phyloP scores from a whole-genome alignment of 192 early-diverging fungal genomes.

The Podila verticillata region DNA sequence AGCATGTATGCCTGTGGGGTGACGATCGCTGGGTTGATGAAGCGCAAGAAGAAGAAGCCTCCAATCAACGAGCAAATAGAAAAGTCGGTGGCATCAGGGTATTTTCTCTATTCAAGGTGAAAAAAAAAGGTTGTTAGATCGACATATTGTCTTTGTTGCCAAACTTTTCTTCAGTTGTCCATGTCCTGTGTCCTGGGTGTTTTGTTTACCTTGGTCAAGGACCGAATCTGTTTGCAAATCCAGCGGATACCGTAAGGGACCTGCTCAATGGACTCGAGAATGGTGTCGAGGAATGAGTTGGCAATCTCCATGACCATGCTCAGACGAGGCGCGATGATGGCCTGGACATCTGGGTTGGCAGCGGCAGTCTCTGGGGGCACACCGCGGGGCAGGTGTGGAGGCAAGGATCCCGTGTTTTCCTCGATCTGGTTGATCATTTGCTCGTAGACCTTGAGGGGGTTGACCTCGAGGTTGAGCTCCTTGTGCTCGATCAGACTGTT shows the following conservation, averaged over 20 bases:
- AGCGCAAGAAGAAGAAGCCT: slow-evolving; percentile 96
- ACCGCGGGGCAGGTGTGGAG: slow-evolving; percentile 73
- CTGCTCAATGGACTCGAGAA: slow-evolving; percentile 81
- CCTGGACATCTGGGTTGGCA: slow-evolving; percentile 83
- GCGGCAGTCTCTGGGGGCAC: slow-evolving; percentile 86
- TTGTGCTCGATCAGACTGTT: slow-evolving; percentile 81
- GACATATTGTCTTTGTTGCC: too few relatives aligned
- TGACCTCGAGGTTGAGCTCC: slow-evolving; percentile 92
- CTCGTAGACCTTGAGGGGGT: slow-evolving; percentile 92
- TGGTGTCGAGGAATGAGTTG: slow-evolving; percentile 85
- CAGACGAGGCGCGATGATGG: slow-evolving; percentile 84
- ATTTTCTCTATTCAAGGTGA: slow-evolving; percentile 70
- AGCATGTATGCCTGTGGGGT: slow-evolving; percentile 96
- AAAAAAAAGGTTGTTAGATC: background rate
- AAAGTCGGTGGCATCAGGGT: slow-evolving; percentile 88
- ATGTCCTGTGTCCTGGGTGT: background rate
- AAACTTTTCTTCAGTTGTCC: too few relatives aligned
- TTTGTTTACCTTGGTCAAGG: slow-evolving; percentile 74
- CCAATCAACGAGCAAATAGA: slow-evolving; percentile 95
- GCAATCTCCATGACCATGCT: slow-evolving; percentile 88
- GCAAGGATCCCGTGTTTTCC: slow-evolving; percentile 64
- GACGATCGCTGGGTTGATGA: slow-evolving; percentile 98
- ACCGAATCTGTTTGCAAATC: slow-evolving; percentile 98
- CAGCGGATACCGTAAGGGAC: slow-evolving; percentile 97
- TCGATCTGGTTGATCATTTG: slow-evolving; percentile 85